Percentiles rank a stretch among this genome's conserved stretches.
Evolutionary conservation across 2,329 filamentous ascomycete species (phyloP).

Genomic region (Coccinonectria pachysandricola): DNA sequence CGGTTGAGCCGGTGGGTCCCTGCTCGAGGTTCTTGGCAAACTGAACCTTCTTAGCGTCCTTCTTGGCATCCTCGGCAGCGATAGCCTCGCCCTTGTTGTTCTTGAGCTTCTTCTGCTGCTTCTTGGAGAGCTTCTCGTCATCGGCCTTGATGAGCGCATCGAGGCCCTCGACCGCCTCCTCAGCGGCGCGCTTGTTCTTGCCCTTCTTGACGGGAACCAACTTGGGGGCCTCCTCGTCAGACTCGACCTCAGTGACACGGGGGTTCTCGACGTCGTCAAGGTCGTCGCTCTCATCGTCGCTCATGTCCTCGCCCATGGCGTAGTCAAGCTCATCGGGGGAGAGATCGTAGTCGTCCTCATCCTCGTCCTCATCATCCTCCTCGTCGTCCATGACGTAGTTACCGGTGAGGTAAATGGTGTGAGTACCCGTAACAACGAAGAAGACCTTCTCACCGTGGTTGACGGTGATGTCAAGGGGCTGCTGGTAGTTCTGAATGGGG

Average conservation of each 20-base stretch:
- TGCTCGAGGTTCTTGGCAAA: slow-evolving; percentile 99
- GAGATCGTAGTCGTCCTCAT: slow-evolving; percentile 69
- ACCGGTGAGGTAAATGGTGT: slow-evolving; percentile 85
- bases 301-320: slow-evolving; percentile 60
- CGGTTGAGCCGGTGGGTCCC: slow-evolving; percentile 69
- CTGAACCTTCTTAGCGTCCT: slow-evolving; percentile 81
- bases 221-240: slow-evolving; percentile 57
- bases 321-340: slow-evolving; percentile 71
- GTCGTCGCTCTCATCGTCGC: slow-evolving; percentile 64
- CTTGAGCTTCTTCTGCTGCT: slow-evolving; percentile 96
- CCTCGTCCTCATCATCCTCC: slow-evolving; percentile 52
- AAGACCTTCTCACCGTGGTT: slow-evolving; percentile 81
- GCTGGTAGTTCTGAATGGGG: slow-evolving; percentile 70
- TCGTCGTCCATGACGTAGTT: slow-evolving; percentile 81
- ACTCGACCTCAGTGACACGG: slow-evolving; percentile 71
- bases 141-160: slow-evolving; percentile 79
- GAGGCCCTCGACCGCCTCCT: slow-evolving; percentile 57
- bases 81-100: slow-evolving; percentile 94
- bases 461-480: slow-evolving; percentile 87
- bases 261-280: slow-evolving; percentile 70
- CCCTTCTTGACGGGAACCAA: slow-evolving; percentile 53
- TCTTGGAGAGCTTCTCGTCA: slow-evolving; percentile 79
- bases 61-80: slow-evolving; percentile 47
- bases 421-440: slow-evolving; percentile 84
- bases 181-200: slow-evolving; percentile 91